Conservation (phyloP, 2,329 filamentous ascomycete genomes). For the Xylariales sp. region DNA sequence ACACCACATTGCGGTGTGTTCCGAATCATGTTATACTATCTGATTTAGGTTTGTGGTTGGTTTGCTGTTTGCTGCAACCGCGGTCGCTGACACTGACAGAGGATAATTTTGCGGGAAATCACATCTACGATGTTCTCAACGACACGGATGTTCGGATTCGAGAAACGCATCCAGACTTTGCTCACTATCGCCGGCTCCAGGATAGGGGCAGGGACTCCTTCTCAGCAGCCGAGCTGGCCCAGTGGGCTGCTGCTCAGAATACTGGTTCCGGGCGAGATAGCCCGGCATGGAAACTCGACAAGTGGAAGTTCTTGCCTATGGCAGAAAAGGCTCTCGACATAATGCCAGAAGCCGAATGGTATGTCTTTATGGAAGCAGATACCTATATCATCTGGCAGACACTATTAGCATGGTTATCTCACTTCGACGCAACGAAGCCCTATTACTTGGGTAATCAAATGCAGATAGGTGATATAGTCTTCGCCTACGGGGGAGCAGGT, state of each 20-base stretch:
- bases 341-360: conserved; percentile 49
- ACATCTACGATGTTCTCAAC: conserved; percentile 44
- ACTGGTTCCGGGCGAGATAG: conserved; percentile 33
- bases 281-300: conserved; percentile 47
- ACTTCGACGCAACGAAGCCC: conserved; percentile 41
- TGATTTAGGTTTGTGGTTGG: no score
- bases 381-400: conserved; percentile 52
- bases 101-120: conserved; percentile 44
- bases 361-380: conserved; percentile 54
- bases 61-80: no score
- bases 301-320: conserved; percentile 55
- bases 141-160: conserved; percentile 34
- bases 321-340: conserved; percentile 40
- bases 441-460: conserved; percentile 51
- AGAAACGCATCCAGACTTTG: conserved; percentile 40
- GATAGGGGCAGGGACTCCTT: conserved; percentile 37
- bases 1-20: conserved; percentile 50
- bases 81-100: no score
- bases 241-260: conserved; percentile 24
- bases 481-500: conserved; percentile 49
- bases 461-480: conserved; percentile 43
- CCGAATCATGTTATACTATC: no score
- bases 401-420: conserved; percentile 46
- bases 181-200: conserved; percentile 44
- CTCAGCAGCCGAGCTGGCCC: conserved; percentile 22